These are phyloP conservation scores for Paracamarosporium sp. DNA, from an alignment of 2,329 filamentous ascomycete genomes.

Conservation along the genomic window DNA sequence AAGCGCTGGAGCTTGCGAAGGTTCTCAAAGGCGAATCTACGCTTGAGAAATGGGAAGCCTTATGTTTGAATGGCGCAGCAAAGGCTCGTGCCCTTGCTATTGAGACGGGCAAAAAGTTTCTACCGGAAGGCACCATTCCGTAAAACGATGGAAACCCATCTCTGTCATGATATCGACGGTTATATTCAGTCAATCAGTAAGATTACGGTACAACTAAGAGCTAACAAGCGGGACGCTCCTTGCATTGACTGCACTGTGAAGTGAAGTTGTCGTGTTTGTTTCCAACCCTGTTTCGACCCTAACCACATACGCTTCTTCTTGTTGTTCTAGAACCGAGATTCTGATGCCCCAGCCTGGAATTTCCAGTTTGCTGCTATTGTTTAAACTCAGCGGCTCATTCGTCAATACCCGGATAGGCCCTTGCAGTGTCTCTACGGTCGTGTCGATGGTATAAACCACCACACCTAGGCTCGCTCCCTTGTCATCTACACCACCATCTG, in stretches of 20 bases:
- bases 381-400: neutral
- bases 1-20: slow-evolving; percentile 41
- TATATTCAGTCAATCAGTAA: no score
- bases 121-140: neutral
- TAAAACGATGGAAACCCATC: no score
- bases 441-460: slow-evolving; percentile 1
- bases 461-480: neutral
- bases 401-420: neutral
- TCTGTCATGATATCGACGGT: no score
- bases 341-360: neutral
- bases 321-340: neutral
- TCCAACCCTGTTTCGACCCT: neutral
- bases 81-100: neutral
- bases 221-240: neutral
- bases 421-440: slow-evolving; percentile 1
- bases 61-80: neutral
- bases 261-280: neutral
- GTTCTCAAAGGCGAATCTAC: slow-evolving; percentile 41
- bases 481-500: neutral
- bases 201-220: neutral
- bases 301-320: neutral
- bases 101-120: neutral
- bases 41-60: slow-evolving; percentile 33
- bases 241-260: neutral
- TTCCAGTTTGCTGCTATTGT: neutral